A percentile compares a stretch with the other conserved stretches of the same genome.
These are phyloP conservation scores for Candida piceae DNA, from an alignment of 805 yeast genomes.

Conservation along the genomic window DNA sequence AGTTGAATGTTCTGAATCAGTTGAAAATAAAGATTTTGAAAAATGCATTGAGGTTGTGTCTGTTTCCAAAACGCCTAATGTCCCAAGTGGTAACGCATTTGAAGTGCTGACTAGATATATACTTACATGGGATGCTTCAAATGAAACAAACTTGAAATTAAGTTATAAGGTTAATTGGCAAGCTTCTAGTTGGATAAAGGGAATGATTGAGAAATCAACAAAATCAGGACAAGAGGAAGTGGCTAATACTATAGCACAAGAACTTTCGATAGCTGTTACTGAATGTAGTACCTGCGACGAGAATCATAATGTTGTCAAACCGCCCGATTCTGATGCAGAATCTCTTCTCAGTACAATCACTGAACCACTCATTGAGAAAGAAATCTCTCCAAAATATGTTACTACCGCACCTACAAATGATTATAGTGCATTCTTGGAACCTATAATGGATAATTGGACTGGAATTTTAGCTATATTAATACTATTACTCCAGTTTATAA, in stretches of 20 bases:
- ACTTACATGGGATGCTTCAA: constrained; percentile 68
- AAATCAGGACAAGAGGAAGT: constrained; percentile 71
- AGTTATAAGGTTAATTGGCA: constrained; percentile 85
- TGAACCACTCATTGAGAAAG: neutral
- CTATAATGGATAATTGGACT: constrained; percentile 9
- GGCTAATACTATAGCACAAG: constrained; percentile 36
- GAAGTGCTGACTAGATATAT: constrained; percentile 67
- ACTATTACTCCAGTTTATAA: constrained; percentile 6
- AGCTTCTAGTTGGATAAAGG: constrained; percentile 87
- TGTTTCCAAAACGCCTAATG: constrained; percentile 80
- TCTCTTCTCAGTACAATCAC: neutral
- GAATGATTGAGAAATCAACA: constrained; percentile 83
- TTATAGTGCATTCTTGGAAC: constrained; percentile 5
- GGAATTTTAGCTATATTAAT: constrained; percentile 4
- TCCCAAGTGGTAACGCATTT: constrained; percentile 87
- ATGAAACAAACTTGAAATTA: constrained; percentile 54
- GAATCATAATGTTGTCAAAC: neutral
- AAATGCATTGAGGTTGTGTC: constrained; percentile 56
- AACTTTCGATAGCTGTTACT: no score
- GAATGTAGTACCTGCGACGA: no score
- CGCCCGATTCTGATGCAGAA: neutral
- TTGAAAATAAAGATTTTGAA: constrained; percentile 50
- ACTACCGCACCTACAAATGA: neutral
- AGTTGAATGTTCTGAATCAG: constrained; percentile 52
- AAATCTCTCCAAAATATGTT: neutral